Base-by-base conservation (phyloP, 1,284 basidiomycete species). In the Puccinia polysora region DNA sequence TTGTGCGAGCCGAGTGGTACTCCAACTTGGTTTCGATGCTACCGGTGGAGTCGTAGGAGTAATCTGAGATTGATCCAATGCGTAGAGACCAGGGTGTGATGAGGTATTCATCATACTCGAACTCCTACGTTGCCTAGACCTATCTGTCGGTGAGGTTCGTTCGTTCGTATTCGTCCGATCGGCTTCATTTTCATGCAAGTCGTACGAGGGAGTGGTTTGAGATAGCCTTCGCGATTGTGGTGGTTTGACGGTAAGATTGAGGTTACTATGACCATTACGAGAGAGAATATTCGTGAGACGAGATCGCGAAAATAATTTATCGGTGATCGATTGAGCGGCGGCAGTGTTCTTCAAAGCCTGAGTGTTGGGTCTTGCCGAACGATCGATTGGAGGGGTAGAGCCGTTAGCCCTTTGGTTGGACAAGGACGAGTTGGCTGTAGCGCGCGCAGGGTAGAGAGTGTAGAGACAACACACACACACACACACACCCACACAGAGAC, bases 281-380 rank as follows among this genome's bases (percentile, higher is more conserved):
- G 67, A 58, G 43, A 70, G 55, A n/a, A 70, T 58, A 4, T 70
- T 49, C 20, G 67, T 18, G 14, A 70, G 32, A 50, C 67, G 53
- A 25, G 65, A 47, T 18, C 58, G 43, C 3, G 28, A 32, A 34
- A 70, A 70, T 10, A 70, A 32, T 25, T 70, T 70, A 8, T 70
- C 67, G 6, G 67, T 10, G 23, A 60, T 58, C 7, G 67, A 70
- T 14, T 56, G 65, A 2, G 40, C 34, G 28, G 38, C 28, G 28
- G 67, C 10, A 36, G 40, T 6, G 36, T 52, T 10, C 55, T 70
- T 59, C 15, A n/a, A 40, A 23, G 20, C 28, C 18, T 25, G 50
- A 38, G 23, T 67, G 52, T 40, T 45, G 36, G 38, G 40, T 38
- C 14, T 28, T 20, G 6, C 30, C 1, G 49, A n/a, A 20, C 47